Conservation (phyloP, 2,329 filamentous ascomycete species). For the Zasmidium angulare region DNA sequence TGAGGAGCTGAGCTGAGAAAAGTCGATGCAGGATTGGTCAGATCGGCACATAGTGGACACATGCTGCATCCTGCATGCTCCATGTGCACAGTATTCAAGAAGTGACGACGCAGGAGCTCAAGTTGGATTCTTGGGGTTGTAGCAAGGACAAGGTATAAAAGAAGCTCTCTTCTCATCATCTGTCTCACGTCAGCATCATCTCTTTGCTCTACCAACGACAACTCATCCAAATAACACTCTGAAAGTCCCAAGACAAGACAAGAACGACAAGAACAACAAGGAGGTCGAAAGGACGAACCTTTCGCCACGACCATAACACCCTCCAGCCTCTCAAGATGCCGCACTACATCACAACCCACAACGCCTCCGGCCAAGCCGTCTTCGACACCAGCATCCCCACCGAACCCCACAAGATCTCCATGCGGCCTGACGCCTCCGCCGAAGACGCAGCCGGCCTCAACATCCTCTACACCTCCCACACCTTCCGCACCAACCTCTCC, state of each 20-base stretch:
- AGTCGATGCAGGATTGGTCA: not conserved
- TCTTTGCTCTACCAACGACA: too few relatives aligned
- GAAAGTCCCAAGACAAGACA: too few relatives aligned
- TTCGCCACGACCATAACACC: not conserved
- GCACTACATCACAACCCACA: slow-evolving; percentile 25
- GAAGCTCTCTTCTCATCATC: not conserved
- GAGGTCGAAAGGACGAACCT: not conserved
- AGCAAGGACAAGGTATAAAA: not conserved
- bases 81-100: not conserved
- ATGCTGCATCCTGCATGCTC: not conserved
- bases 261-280: not conserved
- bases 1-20: not conserved
- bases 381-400: slow-evolving; percentile 16
- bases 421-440: not conserved
- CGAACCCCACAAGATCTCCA: not conserved
- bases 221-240: too few relatives aligned
- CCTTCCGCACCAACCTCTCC: slow-evolving; percentile 7
- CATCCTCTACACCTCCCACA: slow-evolving; percentile 15
- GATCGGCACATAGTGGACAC: not conserved
- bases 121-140: not conserved
- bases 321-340: slow-evolving; percentile 5
- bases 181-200: too few relatives aligned
- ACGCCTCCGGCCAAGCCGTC: slow-evolving; percentile 17
- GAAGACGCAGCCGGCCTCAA: slow-evolving; percentile 6
- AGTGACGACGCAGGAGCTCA: too few relatives aligned